Evolutionary conservation across 2,329 filamentous ascomycete species (phyloP), one percentile per base, ranked within the genome.

Genomic region (Sarocladium strictum): DNA sequence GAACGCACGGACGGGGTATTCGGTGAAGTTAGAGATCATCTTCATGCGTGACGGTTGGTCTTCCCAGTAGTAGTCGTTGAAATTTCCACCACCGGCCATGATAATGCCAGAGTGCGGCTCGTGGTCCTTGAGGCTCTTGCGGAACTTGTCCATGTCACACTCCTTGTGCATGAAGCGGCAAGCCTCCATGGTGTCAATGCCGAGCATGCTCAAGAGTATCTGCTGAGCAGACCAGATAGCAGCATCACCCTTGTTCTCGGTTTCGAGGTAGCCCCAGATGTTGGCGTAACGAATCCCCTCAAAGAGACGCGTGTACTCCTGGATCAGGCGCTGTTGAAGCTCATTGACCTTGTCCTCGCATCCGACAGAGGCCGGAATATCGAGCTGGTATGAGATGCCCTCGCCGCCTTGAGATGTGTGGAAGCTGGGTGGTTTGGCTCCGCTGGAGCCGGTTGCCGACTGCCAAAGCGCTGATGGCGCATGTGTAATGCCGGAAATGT

Each of bases 51-150:
- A 63, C 56, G 62, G 62, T 57, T 63, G 61, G 54, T 63, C 62
- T 54, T 63, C 62, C 62, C 62, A 63, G 56, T 63, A 63, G 56
- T 63, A 63, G 52, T 63, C 62, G 57, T 63, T 63, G 23, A 63
- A 63, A 57, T 63, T 63, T 26, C 62, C 62, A 3, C 62, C 62
- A 45, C 62, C 62, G 19, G 62, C 62, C 62, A 63, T 63, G 57
- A 63, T 63, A 56, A 63, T 63, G 49, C 55, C 62, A 17, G 62
- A 63, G 37, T 63, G 59, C n/a, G 61, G 61, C 15, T 60, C 58
- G 57, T 63, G 62, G 21, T 62, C 62, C 47, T 63, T 60, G 23
- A 63, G 58, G 49, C 41, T 54, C 5, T 43, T 43, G 24, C 56
- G 57, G 58, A 63, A 63, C 51, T 58, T 60, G 27, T 54, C 45